Evolutionary conservation across 73 alveolate species (phyloP).

Genomic region (Paramecium caudatum): DNA sequence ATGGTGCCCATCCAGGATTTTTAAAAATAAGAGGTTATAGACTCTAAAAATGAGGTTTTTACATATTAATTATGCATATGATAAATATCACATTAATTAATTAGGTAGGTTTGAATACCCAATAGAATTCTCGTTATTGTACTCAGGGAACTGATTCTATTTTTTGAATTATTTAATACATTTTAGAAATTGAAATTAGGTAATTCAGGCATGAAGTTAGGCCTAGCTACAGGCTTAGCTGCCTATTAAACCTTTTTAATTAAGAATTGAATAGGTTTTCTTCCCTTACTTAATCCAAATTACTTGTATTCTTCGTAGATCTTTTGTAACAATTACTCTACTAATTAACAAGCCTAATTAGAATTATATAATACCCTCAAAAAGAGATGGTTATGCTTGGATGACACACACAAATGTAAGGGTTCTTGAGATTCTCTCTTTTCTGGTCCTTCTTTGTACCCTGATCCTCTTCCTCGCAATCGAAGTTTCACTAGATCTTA

Average conservation of each 20-base stretch:
- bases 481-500: conserved; percentile 92
- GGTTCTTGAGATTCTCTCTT: conserved; percentile 96
- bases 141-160: conserved; percentile 20
- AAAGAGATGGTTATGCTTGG: conserved; percentile 86
- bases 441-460: conserved; percentile 98
- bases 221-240: not conserved
- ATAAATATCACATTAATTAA: conserved; percentile 56
- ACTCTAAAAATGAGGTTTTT: conserved; percentile 41
- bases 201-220: conserved; percentile 56
- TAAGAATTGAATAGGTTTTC: not conserved
- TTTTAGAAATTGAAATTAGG: conserved; percentile 59
- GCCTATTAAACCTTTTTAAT: not conserved
- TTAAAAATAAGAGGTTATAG: conserved; percentile 86
- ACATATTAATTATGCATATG: conserved; percentile 30
- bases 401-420: conserved; percentile 96
- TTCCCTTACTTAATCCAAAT: conserved; percentile 10
- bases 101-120: conserved; percentile 35
- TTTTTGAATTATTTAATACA: not conserved
- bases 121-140: conserved; percentile 4
- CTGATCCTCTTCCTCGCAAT: conserved; percentile 98
- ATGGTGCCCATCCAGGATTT: conserved; percentile 75
- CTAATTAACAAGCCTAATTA: conserved; percentile 68
- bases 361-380: conserved; percentile 41
- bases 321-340: conserved; percentile 49
- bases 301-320: conserved; percentile 71